Percentiles rank a stretch among this genome's conserved stretches.
phyloP scores from a whole-genome alignment of 495 filamentous ascomycete genomes.

The Terfezia boudieri region DNA sequence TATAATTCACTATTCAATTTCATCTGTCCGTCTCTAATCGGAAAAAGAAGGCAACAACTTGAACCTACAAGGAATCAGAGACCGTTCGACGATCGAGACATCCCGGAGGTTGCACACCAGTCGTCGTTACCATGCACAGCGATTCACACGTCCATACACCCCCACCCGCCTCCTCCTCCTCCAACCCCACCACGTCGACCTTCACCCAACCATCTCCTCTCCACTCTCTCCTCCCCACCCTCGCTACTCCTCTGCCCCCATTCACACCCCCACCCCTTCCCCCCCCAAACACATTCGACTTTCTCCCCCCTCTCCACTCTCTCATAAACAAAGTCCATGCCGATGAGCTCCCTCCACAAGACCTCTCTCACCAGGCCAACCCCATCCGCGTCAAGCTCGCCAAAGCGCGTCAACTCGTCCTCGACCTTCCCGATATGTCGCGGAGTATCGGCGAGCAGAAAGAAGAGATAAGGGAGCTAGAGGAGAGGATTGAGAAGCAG shows the following conservation, averaged over 20 bases:
- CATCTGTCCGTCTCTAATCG: too few species aligned
- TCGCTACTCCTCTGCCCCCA: background rate
- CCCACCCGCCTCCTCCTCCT: conserved; percentile 11
- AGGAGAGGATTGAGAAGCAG: conserved; percentile 40
- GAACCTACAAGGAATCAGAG: too few species aligned
- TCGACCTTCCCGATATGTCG: conserved; percentile 48
- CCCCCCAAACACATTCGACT: conserved; percentile 50
- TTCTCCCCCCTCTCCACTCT: conserved; percentile 56
- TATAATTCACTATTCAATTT: too few species aligned
- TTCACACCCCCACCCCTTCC: conserved; percentile 23
- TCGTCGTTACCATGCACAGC: background rate
- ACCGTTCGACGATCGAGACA: too few species aligned
- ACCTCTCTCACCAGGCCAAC: conserved; percentile 50
- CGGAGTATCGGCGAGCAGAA: conserved; percentile 57
- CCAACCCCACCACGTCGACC: conserved; percentile 16
- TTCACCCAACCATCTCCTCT: conserved; percentile 19
- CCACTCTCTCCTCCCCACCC: background rate
- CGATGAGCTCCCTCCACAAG: conserved; percentile 42
- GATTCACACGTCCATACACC: conserved; percentile 4
- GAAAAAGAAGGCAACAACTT: too few species aligned
- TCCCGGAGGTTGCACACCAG: too few species aligned
- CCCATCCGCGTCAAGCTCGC: conserved; percentile 59
- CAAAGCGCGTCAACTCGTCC: conserved; percentile 45
- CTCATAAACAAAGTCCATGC: conserved; percentile 45
- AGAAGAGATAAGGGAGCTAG: conserved; percentile 52